Evolutionary conservation across 2,329 filamentous ascomycete species (phyloP), one percentile per base, ranked within the genome.

Genomic region (Didymella arachidicola): DNA sequence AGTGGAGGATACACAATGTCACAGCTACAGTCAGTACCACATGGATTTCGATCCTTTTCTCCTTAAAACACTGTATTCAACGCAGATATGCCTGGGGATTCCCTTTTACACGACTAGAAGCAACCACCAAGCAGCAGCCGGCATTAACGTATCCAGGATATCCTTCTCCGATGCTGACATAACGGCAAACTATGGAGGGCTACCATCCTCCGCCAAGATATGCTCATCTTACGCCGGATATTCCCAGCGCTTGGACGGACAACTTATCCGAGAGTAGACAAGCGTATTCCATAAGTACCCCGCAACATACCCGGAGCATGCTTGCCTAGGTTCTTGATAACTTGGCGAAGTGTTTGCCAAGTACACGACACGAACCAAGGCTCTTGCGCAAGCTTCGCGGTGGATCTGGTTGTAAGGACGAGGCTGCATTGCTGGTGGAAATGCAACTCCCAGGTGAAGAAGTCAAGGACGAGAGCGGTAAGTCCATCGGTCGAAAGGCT

Each of bases 201-300:
- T 8, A 4, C 19, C 26, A 32, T 45, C 54, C 36, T 47, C n/a
- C 22, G 43, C 48, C 48, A 52, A 57, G 54, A 19, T 12, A 36
- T n/a, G 18, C 12, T 38, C 22, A 52, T 7, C 52, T 57, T 44
- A 39, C 25, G 12, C 25, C 49, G 55, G 44, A 46, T 19, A 22
- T 34, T 10, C 34, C 36, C 22, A 49, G 45, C 19, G 34, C 34
- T 38, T 27, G 22, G 22, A 30, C 56, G 56, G 56, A 58, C 32
- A 53, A 53, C 30, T 58, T 53, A 32, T 53, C 56, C 56, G 56
- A 46, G 45, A 47, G 8, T 10, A 42, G 38, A 38, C 19, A 38
- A 53, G 39, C 39, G 14, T 36, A 10, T 8, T 38, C 11, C 14
- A 19, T 14, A 26, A 26, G 12, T 49, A 51, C 56, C 56, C 56